Conservation (phyloP, 768 basidiomycete genomes). For the Termitomyces sp. region DNA sequence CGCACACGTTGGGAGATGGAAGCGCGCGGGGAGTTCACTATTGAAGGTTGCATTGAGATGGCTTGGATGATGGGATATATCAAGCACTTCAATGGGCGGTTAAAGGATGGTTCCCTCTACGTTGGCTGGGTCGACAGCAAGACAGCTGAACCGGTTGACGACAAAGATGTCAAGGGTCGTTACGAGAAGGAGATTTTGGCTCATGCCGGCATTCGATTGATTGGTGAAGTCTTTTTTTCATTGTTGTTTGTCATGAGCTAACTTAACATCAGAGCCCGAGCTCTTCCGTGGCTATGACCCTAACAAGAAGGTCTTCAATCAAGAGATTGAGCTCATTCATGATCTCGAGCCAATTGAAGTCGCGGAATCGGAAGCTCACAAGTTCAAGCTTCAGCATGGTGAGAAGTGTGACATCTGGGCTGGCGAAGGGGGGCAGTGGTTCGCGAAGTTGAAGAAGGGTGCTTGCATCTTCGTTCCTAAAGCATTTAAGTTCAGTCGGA, state of each 20-base stretch:
- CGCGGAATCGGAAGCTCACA: slow-evolving; percentile 83
- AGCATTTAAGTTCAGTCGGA: slow-evolving; percentile 90
- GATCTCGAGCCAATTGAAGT: slow-evolving; percentile 97
- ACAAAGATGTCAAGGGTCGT: slow-evolving; percentile 91
- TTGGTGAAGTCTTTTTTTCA: slow-evolving; percentile 55
- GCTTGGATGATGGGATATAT: slow-evolving; percentile 99
- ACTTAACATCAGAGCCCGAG: slow-evolving; percentile 75
- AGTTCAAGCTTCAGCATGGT: slow-evolving; percentile 95
- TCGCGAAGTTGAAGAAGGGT: slow-evolving; percentile 98
- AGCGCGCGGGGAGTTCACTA: slow-evolving; percentile 93
- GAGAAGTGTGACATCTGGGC: slow-evolving; percentile 97
- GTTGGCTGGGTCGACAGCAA: slow-evolving; percentile 99
- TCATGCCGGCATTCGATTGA: slow-evolving; percentile 91
- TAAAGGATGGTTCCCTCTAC: slow-evolving; percentile 88
- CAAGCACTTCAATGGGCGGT: slow-evolving; percentile 97
- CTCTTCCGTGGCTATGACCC: slow-evolving; percentile 98
- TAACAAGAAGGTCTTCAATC: slow-evolving; percentile 95
- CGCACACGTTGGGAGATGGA: slow-evolving; percentile 99
- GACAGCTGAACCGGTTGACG: slow-evolving; percentile 90
- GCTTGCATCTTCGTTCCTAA: slow-evolving; percentile 92
- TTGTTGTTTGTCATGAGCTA: background rate
- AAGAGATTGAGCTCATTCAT: slow-evolving; percentile 94
- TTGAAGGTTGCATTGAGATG: slow-evolving; percentile 98
- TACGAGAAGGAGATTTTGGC: slow-evolving; percentile 93
- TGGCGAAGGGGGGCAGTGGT: slow-evolving; percentile 90